Conservation (phyloP, 2,329 filamentous ascomycete genomes). For the Cordyceps fumosorosea region DNA sequence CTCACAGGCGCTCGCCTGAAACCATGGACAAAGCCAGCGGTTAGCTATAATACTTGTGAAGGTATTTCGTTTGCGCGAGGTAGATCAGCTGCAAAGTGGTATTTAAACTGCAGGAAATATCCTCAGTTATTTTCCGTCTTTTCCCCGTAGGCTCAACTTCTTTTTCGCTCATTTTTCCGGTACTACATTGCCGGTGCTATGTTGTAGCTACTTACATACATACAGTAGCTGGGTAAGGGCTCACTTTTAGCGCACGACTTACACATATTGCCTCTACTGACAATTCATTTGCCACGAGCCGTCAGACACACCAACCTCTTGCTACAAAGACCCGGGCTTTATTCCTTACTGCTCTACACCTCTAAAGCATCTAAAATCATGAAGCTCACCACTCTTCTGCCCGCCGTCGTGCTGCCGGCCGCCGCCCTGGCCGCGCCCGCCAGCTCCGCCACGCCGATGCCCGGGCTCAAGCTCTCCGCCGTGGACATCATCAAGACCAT, state of each 20-base stretch:
- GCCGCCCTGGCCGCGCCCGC: not conserved
- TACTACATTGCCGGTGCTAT: too few species aligned
- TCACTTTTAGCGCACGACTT: too few species aligned
- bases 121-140: not conserved
- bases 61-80: not conserved
- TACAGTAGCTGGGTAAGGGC: too few species aligned
- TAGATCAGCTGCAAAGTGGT: not conserved
- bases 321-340: too few species aligned
- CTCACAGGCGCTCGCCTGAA: not conserved
- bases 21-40: not conserved
- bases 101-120: not conserved
- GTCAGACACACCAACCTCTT: too few species aligned
- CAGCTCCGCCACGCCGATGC: too few species aligned
- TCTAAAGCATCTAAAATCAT: not conserved
- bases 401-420: not conserved
- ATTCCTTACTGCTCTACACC: too few species aligned
- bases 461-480: not conserved
- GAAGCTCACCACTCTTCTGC: not conserved
- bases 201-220: too few species aligned
- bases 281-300: too few species aligned
- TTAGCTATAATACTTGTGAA: not conserved
- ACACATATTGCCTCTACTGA: too few species aligned
- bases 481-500: conserved; percentile 42
- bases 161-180: too few species aligned
- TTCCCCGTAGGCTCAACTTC: too few species aligned